phyloP scores from a whole-genome alignment of 208 protist genomes.

The Acanthamoeba royreba region DNA sequence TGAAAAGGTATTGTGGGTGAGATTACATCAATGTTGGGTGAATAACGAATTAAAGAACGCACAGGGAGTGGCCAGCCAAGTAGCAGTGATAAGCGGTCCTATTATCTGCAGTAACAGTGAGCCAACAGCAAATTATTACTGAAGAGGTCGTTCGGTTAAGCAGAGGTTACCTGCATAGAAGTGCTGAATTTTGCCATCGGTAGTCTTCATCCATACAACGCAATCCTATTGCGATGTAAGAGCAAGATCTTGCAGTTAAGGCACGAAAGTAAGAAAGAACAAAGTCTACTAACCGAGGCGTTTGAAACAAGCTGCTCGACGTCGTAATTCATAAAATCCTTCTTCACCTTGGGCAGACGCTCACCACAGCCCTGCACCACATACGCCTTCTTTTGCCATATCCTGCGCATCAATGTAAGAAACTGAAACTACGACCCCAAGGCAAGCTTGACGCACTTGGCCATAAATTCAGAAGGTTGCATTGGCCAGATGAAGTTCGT shows the following conservation, averaged over 20 bases:
- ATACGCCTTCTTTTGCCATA: constrained; percentile 24
- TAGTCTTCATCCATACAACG: constrained; percentile 40
- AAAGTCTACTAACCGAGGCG: not conserved
- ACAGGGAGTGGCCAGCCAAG: constrained; percentile 22
- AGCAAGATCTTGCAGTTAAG: not conserved
- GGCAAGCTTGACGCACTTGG: not conserved
- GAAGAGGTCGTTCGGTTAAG: not conserved
- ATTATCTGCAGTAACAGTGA: not conserved
- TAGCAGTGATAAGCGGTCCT: constrained; percentile 33
- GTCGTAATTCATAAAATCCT: constrained; percentile 24
- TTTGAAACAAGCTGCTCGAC: not conserved
- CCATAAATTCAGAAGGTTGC: not conserved
- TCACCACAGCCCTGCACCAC: constrained; percentile 18
- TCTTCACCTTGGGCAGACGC: not conserved
- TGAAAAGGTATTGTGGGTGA: too few relatives aligned
- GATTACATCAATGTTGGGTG: not conserved
- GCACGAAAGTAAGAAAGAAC: not conserved
- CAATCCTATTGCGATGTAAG: not conserved
- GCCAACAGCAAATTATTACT: not conserved
- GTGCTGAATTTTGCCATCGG: constrained; percentile 11
- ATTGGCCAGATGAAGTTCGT: not conserved
- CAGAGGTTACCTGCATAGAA: not conserved
- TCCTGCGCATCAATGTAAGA: not conserved
- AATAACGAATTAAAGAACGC: not conserved
- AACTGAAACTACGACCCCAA: not conserved